These are phyloP conservation scores for Lagenidium giganteum DNA, from an alignment of 352 stramenopile genomes.

Conservation along the genomic window DNA sequence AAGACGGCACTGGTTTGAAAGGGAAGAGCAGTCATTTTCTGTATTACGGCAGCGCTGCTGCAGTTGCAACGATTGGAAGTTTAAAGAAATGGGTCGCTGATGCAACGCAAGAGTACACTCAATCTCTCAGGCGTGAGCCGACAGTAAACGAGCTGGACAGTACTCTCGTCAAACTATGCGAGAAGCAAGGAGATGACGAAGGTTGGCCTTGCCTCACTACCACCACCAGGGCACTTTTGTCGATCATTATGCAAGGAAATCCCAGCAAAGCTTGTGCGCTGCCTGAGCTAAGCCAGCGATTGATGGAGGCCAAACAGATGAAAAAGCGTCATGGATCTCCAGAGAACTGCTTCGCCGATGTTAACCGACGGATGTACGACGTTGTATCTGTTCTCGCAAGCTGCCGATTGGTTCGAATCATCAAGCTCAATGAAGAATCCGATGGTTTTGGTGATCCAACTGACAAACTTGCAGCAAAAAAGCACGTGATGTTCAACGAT, in stretches of 20 bases:
- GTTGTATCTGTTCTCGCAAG: constrained; percentile 53
- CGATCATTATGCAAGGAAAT: constrained; percentile 44
- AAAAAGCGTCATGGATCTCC: too few species aligned
- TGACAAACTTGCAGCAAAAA: constrained; percentile 29
- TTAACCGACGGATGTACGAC: constrained; percentile 62
- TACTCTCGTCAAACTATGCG: constrained; percentile 35
- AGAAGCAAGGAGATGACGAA: constrained; percentile 31
- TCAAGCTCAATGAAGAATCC: too few species aligned
- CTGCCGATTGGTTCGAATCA: constrained; percentile 53
- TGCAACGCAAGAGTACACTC: too few species aligned
- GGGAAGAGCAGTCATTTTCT: constrained; percentile 35
- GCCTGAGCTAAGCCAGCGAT: constrained; percentile 28
- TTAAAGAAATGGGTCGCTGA: too few species aligned
- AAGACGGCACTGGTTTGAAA: constrained; percentile 23
- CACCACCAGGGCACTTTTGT: constrained; percentile 48
- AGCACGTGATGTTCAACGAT: too few species aligned
- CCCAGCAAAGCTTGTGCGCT: constrained; percentile 20
- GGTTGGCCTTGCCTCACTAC: constrained; percentile 54
- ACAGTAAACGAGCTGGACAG: constrained; percentile 37
- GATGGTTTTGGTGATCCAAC: too few species aligned
- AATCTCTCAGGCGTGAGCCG: constrained; percentile 14
- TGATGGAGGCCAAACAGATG: constrained; percentile 36
- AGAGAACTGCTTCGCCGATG: constrained; percentile 31
- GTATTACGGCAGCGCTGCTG: constrained; percentile 44
- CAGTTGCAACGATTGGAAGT: too few species aligned